Base-by-base conservation (phyloP, 306 rosid genomes). In the Senna siamea region DNA sequence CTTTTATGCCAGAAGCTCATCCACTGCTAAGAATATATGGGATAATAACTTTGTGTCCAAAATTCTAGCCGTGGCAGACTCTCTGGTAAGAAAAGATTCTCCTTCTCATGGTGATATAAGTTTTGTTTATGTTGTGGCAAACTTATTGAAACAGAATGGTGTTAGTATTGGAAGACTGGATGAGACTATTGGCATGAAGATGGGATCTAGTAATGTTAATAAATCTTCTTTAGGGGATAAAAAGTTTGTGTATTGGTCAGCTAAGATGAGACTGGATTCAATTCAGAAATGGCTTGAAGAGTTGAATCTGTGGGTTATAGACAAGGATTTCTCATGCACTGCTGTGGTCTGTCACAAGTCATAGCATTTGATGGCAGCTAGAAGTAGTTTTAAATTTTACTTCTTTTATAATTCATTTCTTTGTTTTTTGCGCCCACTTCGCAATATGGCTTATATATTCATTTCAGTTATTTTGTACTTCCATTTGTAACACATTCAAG, bases 291-390 rank as follows among this genome's bases (percentile, higher is more conserved):
- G 72, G 83, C 94, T 93, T 48, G 66, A 74, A 64, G 96, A 84
- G 65, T 41, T 85, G 79, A 85, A 88, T 75, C 38, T 87, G 59
- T 91, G 97, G 98, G 50, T 78, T 78, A 55, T 91, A 61, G 88
- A 88, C 71, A 69, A 60, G 58, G 98, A 88, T 73, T 73, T 71
- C 11, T 89, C 98, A 17, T 91, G 98, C 85, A 91, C 78, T 13
- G 96, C 91, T 55, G 97, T 93, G 79, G 76, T 84, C 23, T 93
- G 98, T 82, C 93, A 84, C 71, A 79, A 71, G 55, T 79, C 85
- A 52, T 93, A 91, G 88, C 85, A 74, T 73, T 84, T 73, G 67
- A 9, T 20, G 62, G 80, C 48, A n/a, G 74, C 47, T 60, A 76
- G 76, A 63, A 26, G 61, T 71, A 72, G 73, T 77, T 69, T 43